These are phyloP conservation scores for Collariella sp. DNA, from an alignment of 495 filamentous ascomycete species.

Conservation along the genomic window DNA sequence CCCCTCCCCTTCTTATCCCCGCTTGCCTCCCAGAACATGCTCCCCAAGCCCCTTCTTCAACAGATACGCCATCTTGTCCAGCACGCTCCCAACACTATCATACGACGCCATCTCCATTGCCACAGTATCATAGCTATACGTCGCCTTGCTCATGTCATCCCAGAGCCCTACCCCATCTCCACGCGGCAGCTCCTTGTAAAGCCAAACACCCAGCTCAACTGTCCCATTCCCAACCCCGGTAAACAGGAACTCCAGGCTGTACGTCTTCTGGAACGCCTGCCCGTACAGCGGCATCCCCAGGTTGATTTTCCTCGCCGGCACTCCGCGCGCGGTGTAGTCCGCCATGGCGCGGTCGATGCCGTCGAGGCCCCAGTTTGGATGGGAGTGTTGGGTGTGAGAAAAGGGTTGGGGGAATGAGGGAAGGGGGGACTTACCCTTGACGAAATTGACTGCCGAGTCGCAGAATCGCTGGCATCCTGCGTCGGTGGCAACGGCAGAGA, in stretches of 20 bases:
- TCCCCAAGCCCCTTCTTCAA: slow-evolving; percentile 57
- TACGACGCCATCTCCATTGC: slow-evolving; percentile 62
- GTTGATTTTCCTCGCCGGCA: slow-evolving; percentile 60
- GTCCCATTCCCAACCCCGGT: slow-evolving; percentile 54
- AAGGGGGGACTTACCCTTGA: slow-evolving; percentile 33
- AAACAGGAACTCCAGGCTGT: slow-evolving; percentile 60
- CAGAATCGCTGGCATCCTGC: slow-evolving; percentile 53
- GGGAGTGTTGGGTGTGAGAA: not conserved
- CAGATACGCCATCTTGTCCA: slow-evolving; percentile 59
- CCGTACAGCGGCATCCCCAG: slow-evolving; percentile 85
- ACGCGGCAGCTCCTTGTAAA: slow-evolving; percentile 57
- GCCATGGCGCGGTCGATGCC: slow-evolving; percentile 55
- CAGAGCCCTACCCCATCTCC: slow-evolving; percentile 39
- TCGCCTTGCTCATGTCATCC: slow-evolving; percentile 49
- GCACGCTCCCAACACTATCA: slow-evolving; percentile 55
- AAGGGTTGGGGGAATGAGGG: not conserved
- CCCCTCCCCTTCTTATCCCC: slow-evolving; percentile 56
- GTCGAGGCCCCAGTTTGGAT: slow-evolving; percentile 47
- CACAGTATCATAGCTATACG: slow-evolving; percentile 58
- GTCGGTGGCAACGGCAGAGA: slow-evolving; percentile 51
- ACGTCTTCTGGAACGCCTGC: slow-evolving; percentile 63
- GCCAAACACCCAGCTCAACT: slow-evolving; percentile 73
- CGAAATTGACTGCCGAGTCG: slow-evolving; percentile 52
- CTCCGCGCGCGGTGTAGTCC: slow-evolving; percentile 56
- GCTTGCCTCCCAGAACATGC: slow-evolving; percentile 86